Percentiles rank a stretch among this genome's conserved stretches.
Evolutionary conservation across 805 yeast genomes (phyloP).

Genomic region (Starmerella sp.): DNA sequence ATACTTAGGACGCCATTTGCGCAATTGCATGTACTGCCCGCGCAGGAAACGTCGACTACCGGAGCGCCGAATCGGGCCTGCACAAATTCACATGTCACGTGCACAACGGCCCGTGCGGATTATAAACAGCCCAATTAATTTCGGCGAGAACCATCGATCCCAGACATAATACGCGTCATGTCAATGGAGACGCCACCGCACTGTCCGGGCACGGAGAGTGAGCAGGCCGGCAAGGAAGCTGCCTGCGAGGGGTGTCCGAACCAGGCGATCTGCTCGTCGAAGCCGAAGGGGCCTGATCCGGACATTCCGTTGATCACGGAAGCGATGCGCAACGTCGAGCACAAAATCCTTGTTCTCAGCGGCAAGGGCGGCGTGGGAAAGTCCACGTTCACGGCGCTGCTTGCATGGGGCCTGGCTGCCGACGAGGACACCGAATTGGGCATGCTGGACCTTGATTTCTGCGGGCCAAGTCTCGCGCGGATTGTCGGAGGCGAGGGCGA

Average conservation of each 20-base stretch:
- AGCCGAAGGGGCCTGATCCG: slow-evolving; percentile 84
- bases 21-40: no score
- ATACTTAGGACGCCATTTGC: no score
- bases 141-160: neutral
- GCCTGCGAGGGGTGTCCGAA: slow-evolving; percentile 95
- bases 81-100: no score
- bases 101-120: neutral
- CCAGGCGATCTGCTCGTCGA: slow-evolving; percentile 76
- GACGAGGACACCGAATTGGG: slow-evolving; percentile 77
- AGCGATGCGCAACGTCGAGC: slow-evolving; percentile 52
- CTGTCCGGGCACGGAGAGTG: slow-evolving; percentile 97
- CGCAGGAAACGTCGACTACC: no score
- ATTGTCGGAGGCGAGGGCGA: slow-evolving; percentile 91
- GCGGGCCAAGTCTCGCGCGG: slow-evolving; percentile 93
- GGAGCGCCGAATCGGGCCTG: no score
- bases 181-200: slow-evolving; percentile 49
- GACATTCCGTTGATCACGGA: slow-evolving; percentile 68
- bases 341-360: slow-evolving; percentile 64
- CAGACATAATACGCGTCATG: neutral
- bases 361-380: slow-evolving; percentile 85
- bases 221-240: slow-evolving; percentile 82
- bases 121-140: neutral
- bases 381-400: slow-evolving; percentile 88
- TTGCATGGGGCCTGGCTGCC: slow-evolving; percentile 86
- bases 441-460: slow-evolving; percentile 92